These are phyloP conservation scores for Leishmania aethiopica DNA, from an alignment of 208 protist species.

Conservation along the genomic window DNA sequence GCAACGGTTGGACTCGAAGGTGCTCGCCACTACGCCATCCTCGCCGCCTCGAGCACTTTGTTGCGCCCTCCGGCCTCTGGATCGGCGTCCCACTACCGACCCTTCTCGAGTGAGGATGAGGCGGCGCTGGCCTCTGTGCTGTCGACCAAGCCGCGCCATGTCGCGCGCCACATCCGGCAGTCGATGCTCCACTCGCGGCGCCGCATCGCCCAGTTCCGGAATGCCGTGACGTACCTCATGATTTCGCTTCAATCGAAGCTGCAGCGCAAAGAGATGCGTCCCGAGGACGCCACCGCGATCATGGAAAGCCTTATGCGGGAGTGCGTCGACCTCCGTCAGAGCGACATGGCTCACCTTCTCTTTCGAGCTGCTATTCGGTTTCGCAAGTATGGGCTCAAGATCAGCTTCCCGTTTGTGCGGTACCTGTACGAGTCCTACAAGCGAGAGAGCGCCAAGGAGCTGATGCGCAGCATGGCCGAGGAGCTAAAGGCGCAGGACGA, in stretches of 20 bases:
- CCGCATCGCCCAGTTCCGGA: slow-evolving; percentile 86
- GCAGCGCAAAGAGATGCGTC: slow-evolving; percentile 72
- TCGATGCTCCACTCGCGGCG: slow-evolving; percentile 77
- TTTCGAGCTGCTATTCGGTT: slow-evolving; percentile 91
- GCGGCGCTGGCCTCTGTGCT: slow-evolving; percentile 72
- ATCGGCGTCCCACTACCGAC: slow-evolving; percentile 47
- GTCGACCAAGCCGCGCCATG: slow-evolving; percentile 79
- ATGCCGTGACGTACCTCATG: slow-evolving; percentile 91
- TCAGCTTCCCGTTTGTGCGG: slow-evolving; percentile 66
- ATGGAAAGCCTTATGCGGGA: slow-evolving; percentile 88
- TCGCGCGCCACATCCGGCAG: slow-evolving; percentile 84
- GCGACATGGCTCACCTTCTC: slow-evolving; percentile 91
- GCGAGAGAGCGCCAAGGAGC: slow-evolving; percentile 69
- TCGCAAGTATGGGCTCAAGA: slow-evolving; percentile 79
- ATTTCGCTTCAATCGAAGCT: slow-evolving; percentile 86
- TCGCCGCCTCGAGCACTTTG: neutral
- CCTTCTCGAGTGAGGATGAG: slow-evolving; percentile 87
- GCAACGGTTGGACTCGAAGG: neutral
- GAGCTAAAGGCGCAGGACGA: slow-evolving; percentile 61
- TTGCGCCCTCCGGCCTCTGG: neutral
- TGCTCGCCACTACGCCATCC: slow-evolving; percentile 10
- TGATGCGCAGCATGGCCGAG: slow-evolving; percentile 87
- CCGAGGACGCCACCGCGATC: slow-evolving; percentile 71
- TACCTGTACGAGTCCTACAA: slow-evolving; percentile 89
- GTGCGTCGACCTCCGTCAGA: slow-evolving; percentile 88